Conservation (phyloP, 352 stramenopile genomes). For the Phytopythium vexans region DNA sequence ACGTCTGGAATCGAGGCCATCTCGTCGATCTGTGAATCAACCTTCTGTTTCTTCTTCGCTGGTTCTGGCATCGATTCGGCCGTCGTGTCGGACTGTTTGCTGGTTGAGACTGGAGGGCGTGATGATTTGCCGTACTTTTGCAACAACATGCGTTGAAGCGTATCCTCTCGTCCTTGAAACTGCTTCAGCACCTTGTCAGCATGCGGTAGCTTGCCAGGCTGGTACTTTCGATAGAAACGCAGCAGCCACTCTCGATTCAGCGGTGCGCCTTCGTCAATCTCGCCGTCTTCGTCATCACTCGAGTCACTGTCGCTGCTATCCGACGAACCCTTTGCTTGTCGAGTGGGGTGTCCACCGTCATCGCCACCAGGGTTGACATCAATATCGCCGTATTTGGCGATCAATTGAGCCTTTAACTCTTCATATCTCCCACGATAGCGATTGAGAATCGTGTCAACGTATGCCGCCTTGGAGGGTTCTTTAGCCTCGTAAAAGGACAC, state of each 20-base stretch:
- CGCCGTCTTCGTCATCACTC: constrained; percentile 12
- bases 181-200: constrained; percentile 52
- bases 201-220: constrained; percentile 46
- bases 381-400: constrained; percentile 42
- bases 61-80: not conserved
- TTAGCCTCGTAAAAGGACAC: constrained; percentile 46
- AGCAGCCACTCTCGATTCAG: constrained; percentile 49
- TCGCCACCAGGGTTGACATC: not conserved
- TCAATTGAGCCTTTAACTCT: constrained; percentile 51
- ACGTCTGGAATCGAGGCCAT: too few relatives aligned
- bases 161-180: constrained; percentile 61
- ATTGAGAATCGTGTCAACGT: constrained; percentile 56
- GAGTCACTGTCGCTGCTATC: constrained; percentile 14
- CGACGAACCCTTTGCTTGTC: constrained; percentile 14
- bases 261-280: constrained; percentile 5
- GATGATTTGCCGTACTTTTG: constrained; percentile 36
- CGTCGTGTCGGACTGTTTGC: too few relatives aligned
- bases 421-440: constrained; percentile 50
- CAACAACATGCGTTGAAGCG: constrained; percentile 54
- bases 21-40: not conserved
- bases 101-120: too few relatives aligned
- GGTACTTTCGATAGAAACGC: constrained; percentile 49
- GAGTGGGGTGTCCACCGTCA: constrained; percentile 1
- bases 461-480: constrained; percentile 38
- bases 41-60: constrained; percentile 24